Conservation (phyloP, 257 asterid genomes). For the Penstemon barbatus region DNA sequence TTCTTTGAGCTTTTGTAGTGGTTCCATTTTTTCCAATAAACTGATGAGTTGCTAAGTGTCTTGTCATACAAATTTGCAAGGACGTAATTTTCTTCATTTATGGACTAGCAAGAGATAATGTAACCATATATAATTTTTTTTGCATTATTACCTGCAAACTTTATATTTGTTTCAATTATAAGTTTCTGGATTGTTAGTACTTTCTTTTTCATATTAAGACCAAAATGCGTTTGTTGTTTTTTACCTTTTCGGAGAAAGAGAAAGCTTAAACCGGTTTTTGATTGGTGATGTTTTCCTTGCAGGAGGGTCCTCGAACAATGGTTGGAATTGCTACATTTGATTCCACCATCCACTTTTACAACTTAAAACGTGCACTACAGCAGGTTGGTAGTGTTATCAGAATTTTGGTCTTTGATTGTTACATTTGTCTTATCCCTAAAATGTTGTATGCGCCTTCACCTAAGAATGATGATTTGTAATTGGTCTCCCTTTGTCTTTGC, state of each 20-base stretch:
- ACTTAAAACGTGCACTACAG: slow-evolving; percentile 79
- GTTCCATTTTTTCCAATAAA: slow-evolving; percentile 11
- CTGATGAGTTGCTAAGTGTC: slow-evolving; percentile 19
- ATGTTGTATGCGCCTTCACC: slow-evolving; percentile 17
- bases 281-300: slow-evolving; percentile 40
- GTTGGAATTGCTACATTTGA: slow-evolving; percentile 98
- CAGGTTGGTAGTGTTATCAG: slow-evolving; percentile 53
- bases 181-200: slow-evolving; percentile 10
- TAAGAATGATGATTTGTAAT: slow-evolving; percentile 2
- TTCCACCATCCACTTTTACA: slow-evolving; percentile 92
- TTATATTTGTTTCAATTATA: slow-evolving; percentile 6
- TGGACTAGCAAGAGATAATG: slow-evolving; percentile 13
- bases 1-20: slow-evolving; percentile 16
- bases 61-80: slow-evolving; percentile 11
- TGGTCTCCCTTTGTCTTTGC: background rate
- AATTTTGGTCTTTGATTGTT: slow-evolving; percentile 15
- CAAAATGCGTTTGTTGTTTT: slow-evolving; percentile 22
- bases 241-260: slow-evolving; percentile 23
- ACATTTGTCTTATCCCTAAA: slow-evolving; percentile 1
- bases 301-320: slow-evolving; percentile 92
- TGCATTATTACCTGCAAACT: slow-evolving; percentile 1
- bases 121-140: slow-evolving; percentile 6
- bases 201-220: background rate
- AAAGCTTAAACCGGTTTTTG: slow-evolving; percentile 16
- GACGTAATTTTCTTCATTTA: slow-evolving; percentile 10